These are phyloP conservation scores for Cyclocybe aegerita DNA, from an alignment of 768 basidiomycete genomes.

Conservation along the genomic window DNA sequence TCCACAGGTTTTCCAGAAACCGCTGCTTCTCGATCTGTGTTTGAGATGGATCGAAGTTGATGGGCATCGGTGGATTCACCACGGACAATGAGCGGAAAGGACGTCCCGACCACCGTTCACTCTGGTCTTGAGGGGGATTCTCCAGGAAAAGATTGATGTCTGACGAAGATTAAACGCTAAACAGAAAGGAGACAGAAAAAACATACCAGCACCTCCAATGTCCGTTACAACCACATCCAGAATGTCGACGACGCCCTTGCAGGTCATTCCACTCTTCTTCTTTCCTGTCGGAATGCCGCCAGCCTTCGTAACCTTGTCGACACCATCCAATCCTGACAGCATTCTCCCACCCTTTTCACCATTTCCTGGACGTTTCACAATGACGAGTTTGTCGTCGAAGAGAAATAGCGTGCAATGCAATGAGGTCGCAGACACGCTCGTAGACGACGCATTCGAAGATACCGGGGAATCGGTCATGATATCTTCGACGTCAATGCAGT, in stretches of 20 bases:
- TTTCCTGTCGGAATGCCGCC: slow-evolving; percentile 60
- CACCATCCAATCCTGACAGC: slow-evolving; percentile 74
- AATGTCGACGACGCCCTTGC: slow-evolving; percentile 83
- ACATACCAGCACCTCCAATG: slow-evolving; percentile 79
- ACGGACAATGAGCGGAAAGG: slow-evolving; percentile 78
- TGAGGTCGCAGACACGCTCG: slow-evolving; percentile 39
- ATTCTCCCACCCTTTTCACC: slow-evolving; percentile 74
- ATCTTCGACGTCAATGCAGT: slow-evolving; percentile 94
- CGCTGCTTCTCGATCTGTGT: slow-evolving; percentile 70
- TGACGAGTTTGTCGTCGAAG: slow-evolving; percentile 91
- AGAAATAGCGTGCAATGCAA: slow-evolving; percentile 89
- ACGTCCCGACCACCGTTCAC: slow-evolving; percentile 85
- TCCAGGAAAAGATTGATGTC: slow-evolving; percentile 88
- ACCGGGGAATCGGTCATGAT: slow-evolving; percentile 49
- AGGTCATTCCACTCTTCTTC: slow-evolving; percentile 81
- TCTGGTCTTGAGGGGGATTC: slow-evolving; percentile 76
- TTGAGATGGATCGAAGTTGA: slow-evolving; percentile 64
- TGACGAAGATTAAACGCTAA: slow-evolving; percentile 25
- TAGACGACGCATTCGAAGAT: slow-evolving; percentile 42
- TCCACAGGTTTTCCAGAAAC: slow-evolving; percentile 90
- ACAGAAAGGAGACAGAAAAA: slow-evolving; percentile 3
- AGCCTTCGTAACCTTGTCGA: slow-evolving; percentile 69
- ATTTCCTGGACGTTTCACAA: slow-evolving; percentile 81
- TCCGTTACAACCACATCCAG: slow-evolving; percentile 83
- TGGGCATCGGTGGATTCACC: slow-evolving; percentile 70